Percentiles rank a stretch among this genome's conserved stretches.
These are phyloP conservation scores for Colletotrichum eleusines DNA, from an alignment of 2,329 filamentous ascomycete genomes.

Conservation along the genomic window DNA sequence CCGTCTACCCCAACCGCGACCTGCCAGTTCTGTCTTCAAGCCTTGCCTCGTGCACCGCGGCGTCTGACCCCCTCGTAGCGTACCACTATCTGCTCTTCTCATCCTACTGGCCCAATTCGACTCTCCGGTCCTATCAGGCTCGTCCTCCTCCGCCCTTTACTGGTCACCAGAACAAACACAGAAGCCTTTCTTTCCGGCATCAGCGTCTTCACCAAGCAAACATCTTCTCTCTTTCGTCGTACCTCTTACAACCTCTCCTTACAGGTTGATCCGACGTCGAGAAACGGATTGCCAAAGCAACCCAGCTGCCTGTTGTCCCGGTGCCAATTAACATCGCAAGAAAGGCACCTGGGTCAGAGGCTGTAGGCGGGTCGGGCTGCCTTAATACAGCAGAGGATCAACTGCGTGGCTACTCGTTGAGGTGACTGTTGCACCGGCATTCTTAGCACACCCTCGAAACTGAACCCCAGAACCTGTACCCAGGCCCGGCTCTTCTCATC, in stretches of 20 bases:
- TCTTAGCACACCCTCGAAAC: constrained; percentile 14
- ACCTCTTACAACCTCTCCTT: not conserved
- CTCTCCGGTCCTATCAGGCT: constrained; percentile 25
- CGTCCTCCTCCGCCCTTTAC: constrained; percentile 26
- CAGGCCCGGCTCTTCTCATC: constrained; percentile 36
- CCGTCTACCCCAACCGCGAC: constrained; percentile 38
- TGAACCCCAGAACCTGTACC: constrained; percentile 22
- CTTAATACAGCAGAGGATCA: constrained; percentile 33
- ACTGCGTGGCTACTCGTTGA: constrained; percentile 27
- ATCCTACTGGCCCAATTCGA: constrained; percentile 39
- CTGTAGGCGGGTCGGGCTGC: constrained; percentile 5
- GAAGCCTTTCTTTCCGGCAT: constrained; percentile 21
- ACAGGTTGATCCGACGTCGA: not conserved
- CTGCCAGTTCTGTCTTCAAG: constrained; percentile 34
- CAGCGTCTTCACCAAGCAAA: constrained; percentile 6
- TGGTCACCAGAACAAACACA: constrained; percentile 29
- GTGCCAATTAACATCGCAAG: not conserved
- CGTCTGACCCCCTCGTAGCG: constrained; percentile 43
- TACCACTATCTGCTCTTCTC: constrained; percentile 28
- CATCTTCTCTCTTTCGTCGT: constrained; percentile 26
- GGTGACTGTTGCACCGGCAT: constrained; percentile 31
- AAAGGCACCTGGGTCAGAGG: constrained; percentile 1
- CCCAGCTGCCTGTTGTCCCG: not conserved
- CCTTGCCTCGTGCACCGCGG: constrained; percentile 41
- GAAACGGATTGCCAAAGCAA: constrained; percentile 1